A percentile compares a stretch with the other conserved stretches of the same genome.
phyloP scores from a whole-genome alignment of 2,329 filamentous ascomycete genomes.

The Diplocarpon mali region DNA sequence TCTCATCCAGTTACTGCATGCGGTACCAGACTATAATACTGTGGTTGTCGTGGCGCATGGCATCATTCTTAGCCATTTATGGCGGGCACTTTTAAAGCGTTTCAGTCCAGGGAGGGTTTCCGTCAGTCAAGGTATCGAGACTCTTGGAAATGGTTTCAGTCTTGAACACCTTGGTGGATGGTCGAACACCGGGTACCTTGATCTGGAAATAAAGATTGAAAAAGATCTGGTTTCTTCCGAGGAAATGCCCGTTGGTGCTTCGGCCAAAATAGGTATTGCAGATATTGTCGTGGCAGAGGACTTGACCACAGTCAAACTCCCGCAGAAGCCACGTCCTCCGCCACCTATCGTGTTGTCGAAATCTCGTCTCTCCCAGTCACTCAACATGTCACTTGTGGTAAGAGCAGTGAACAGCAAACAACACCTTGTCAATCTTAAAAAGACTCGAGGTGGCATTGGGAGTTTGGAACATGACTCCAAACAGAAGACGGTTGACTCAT shows the following conservation, averaged over 20 bases:
- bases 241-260: not conserved
- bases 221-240: not conserved
- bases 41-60: conserved; percentile 73
- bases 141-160: conserved; percentile 27
- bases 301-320: not conserved
- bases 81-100: conserved; percentile 48
- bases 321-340: not conserved
- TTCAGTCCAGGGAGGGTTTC: conserved; percentile 31
- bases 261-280: no score
- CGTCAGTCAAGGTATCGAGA: conserved; percentile 32
- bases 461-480: conserved; percentile 63
- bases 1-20: conserved; percentile 42
- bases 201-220: conserved; percentile 19
- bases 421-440: conserved; percentile 64
- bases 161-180: conserved; percentile 45
- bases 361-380: conserved; percentile 6
- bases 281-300: not conserved
- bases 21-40: conserved; percentile 27
- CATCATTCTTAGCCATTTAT: conserved; percentile 62
- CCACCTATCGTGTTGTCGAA: not conserved
- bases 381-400: conserved; percentile 40
- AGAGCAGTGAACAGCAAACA: conserved; percentile 55
- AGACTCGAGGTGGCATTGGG: conserved; percentile 73
- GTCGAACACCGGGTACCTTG: conserved; percentile 53
- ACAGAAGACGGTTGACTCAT: conserved; percentile 66